These are phyloP conservation scores for Plasmodium sp. DNA, from an alignment of 169 alveolate species.

Conservation along the genomic window DNA sequence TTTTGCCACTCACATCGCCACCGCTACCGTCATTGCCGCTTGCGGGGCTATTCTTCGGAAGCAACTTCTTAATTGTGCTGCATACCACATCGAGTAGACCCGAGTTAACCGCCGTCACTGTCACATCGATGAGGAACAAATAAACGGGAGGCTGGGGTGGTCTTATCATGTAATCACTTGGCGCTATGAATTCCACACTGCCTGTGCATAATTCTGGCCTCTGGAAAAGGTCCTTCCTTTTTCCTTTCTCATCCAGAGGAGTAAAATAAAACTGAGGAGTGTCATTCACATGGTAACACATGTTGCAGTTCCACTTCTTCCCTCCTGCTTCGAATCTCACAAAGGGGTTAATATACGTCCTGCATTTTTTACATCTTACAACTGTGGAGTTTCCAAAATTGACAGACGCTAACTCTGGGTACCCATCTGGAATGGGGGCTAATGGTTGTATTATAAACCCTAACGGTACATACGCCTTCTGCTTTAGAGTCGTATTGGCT, in stretches of 20 bases:
- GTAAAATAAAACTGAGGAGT: conserved; percentile 90
- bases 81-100: conserved; percentile 92
- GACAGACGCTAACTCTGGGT: conserved; percentile 90
- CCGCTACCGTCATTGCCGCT: conserved; percentile 18
- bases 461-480: conserved; percentile 87
- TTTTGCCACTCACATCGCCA: conserved; percentile 15
- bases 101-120: conserved; percentile 91
- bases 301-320: conserved; percentile 96
- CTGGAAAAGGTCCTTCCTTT: conserved; percentile 89
- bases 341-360: conserved; percentile 97
- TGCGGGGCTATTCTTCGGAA: conserved; percentile 3
- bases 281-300: conserved; percentile 95
- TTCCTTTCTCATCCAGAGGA: conserved; percentile 85
- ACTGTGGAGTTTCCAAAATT: conserved; percentile 91
- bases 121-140: conserved; percentile 92
- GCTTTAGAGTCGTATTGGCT: conserved; percentile 85
- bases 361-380: conserved; percentile 92
- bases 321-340: conserved; percentile 95
- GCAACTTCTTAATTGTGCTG: conserved; percentile 88
- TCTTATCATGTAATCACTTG: conserved; percentile 96
- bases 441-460: conserved; percentile 88
- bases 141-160: conserved; percentile 98
- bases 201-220: conserved; percentile 94
- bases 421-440: conserved; percentile 88
- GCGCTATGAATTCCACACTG: conserved; percentile 95